Evolutionary conservation across 2,329 filamentous ascomycete species (phyloP), one percentile per base, ranked within the genome.

Genomic region (Neodidymelliopsis sp.): DNA sequence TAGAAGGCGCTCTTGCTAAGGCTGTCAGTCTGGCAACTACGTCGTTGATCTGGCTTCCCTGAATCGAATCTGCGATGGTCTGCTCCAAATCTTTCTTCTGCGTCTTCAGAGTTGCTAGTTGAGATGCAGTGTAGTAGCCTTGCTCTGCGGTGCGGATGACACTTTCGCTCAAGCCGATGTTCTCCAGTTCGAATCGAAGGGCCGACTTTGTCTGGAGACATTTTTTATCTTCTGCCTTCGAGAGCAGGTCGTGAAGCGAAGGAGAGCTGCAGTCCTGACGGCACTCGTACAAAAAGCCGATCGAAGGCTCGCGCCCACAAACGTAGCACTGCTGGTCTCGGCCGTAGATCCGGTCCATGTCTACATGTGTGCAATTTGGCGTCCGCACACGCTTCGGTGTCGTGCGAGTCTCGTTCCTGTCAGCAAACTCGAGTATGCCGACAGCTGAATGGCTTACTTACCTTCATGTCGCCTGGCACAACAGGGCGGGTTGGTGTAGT

Each of bases 271-370:
- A 37, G 20, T 91, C 88, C 66, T 89, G 83, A 10, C 79, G 82
- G 70, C 90, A 94, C 50, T 81, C 78, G 69, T 90, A 94, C 16
- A 94, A 74, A 83, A 87, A 94, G 19, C 88, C 88, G 42, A 86
- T 77, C 12, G 78, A 72, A 0, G 86, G 82, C 1, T 71, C 69
- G 29, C 74, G 73, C 28, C 75, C 74, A 61, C 90, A 94, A 18
- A 78, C 65, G 6, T 79, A 72, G 72, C 90, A 94, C 13, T 69
- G 63, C 20, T 77, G 66, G 15, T 72, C 39, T 12, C 39, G 24
- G 80, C 81, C 53, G 36, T 85, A 89, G 33, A 90, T 70, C 20
- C 87, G 83, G 8, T 84, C 82, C 80, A 91, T 86, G 45, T 80
- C 84, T 34, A 84, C 73, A 65, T 92, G 89, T 2, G 84, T 88